These are phyloP conservation scores for Stephanodiscus minutulus DNA, from an alignment of 108 stramenopile species.

Conservation along the genomic window DNA sequence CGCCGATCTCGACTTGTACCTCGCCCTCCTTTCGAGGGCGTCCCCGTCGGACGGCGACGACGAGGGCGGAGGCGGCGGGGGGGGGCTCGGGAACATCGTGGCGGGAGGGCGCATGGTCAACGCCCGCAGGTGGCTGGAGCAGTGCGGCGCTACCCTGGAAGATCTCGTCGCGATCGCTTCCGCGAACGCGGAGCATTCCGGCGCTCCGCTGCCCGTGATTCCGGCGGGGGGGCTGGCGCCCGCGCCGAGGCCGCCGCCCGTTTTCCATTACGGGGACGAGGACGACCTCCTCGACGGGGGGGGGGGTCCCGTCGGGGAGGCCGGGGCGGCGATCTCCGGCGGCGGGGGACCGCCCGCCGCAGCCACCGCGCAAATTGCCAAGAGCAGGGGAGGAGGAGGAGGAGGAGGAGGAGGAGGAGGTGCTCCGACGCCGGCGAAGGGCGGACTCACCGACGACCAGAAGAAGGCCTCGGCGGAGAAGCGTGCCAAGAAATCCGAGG, in stretches of 20 bases:
- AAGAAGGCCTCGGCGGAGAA: slow-evolving; percentile 58
- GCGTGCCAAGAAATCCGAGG: slow-evolving; percentile 39
- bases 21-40: slow-evolving; percentile 42
- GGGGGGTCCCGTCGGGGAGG: too few relatives aligned
- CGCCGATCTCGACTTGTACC: slow-evolving; percentile 78
- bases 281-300: slow-evolving; percentile 12
- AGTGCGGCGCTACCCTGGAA: slow-evolving; percentile 35
- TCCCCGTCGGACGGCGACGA: slow-evolving; percentile 4
- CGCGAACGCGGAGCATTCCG: slow-evolving; percentile 28
- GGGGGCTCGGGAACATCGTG: slow-evolving; percentile 28
- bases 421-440: slow-evolving; percentile 13
- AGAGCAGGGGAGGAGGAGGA: neutral
- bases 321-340: too few relatives aligned
- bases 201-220: slow-evolving; percentile 16
- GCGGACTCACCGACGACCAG: slow-evolving; percentile 49
- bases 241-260: slow-evolving; percentile 29
- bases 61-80: too few relatives aligned
- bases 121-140: slow-evolving; percentile 65
- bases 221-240: slow-evolving; percentile 24
- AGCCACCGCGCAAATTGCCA: neutral
- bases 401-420: slow-evolving; percentile 12
- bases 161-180: slow-evolving; percentile 24
- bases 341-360: slow-evolving; percentile 33
- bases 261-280: slow-evolving; percentile 76
- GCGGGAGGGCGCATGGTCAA: slow-evolving; percentile 9